Base-by-base conservation (phyloP, 1,284 basidiomycete genomes). In the Caloboletus firmus region DNA sequence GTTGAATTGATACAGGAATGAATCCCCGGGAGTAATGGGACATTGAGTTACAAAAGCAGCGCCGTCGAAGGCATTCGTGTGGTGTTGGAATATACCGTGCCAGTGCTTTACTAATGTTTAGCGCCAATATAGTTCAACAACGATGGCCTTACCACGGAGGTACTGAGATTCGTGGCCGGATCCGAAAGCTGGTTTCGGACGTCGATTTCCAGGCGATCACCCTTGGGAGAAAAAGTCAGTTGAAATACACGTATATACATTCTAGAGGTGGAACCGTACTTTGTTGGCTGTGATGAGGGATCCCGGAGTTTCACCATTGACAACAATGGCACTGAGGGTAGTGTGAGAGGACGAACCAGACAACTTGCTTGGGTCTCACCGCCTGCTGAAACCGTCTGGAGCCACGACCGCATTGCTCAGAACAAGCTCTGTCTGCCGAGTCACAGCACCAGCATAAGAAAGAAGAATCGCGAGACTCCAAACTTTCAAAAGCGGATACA, bases 21-120 rank as follows among this genome's bases (percentile, higher is more conserved):
- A 68, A 24, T 62, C 28, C 2, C 69, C 72, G 2, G 75, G 54
- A 17, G 68, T 51, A 32, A 79, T 77, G 1, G 80, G 79, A 49
- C 80, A 82, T 58, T 78, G 77, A 5, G 76, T 74, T 31, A 79
- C 70, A n/a, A 71, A 70, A 10, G 69, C 37, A 20, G 56, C 3
- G 24, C 66, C 69, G 3, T 73, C 71, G 24, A 61, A 59, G 12
- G 63, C 31, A 20, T 61, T 63, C 11, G 62, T 62, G 5, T 60
- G 49, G 13, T 61, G 37, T 43, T 72, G 72, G 39, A 65, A 62
- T 10, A 75, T 48, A 28, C 73, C 74, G 26, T 74, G 72, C 72
- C 72, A 74, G 41, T 74, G 72, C 72, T 74, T 43, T 24, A 36
- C 28, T 7, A 36, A 5, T 11, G 15, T 13, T 54, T 7, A 60